Percentiles rank a stretch among this genome's conserved stretches.
These are phyloP conservation scores for Annulohypoxylon moriforme DNA, from an alignment of 495 filamentous ascomycete genomes.

Conservation along the genomic window DNA sequence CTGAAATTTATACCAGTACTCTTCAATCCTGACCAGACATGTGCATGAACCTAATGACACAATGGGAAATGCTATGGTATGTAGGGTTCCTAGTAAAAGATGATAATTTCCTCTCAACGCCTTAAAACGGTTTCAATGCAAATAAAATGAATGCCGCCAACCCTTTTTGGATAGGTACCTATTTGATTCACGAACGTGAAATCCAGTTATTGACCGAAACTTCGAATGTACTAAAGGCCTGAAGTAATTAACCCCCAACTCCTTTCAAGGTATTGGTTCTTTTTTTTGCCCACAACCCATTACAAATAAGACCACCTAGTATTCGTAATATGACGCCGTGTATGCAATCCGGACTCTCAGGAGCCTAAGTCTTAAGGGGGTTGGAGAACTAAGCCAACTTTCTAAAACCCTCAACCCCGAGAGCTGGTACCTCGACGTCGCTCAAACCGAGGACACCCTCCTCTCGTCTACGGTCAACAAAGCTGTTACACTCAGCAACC, in stretches of 20 bases:
- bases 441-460: slow-evolving; percentile 83
- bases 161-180: slow-evolving; percentile 7
- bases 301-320: slow-evolving; percentile 20
- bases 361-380: not conserved
- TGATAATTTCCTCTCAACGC: slow-evolving; percentile 24
- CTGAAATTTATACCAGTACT: slow-evolving; percentile 15
- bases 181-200: slow-evolving; percentile 21
- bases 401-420: slow-evolving; percentile 87
- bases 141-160: slow-evolving; percentile 23
- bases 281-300: slow-evolving; percentile 24
- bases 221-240: slow-evolving; percentile 23
- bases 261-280: slow-evolving; percentile 24
- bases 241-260: slow-evolving; percentile 40
- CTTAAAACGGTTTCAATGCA: slow-evolving; percentile 16
- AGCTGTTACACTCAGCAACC: slow-evolving; percentile 89
- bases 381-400: slow-evolving; percentile 56
- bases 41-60: slow-evolving; percentile 1
- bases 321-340: slow-evolving; percentile 26
- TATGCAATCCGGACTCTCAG: slow-evolving; percentile 16
- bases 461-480: slow-evolving; percentile 84
- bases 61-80: slow-evolving; percentile 20
- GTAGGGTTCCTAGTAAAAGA: slow-evolving; percentile 5
- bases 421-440: slow-evolving; percentile 85
- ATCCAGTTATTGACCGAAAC: slow-evolving; percentile 27
- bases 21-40: slow-evolving; percentile 19